phyloP scores from a whole-genome alignment of 768 basidiomycete genomes.

The Xanthoconium purpureum region DNA sequence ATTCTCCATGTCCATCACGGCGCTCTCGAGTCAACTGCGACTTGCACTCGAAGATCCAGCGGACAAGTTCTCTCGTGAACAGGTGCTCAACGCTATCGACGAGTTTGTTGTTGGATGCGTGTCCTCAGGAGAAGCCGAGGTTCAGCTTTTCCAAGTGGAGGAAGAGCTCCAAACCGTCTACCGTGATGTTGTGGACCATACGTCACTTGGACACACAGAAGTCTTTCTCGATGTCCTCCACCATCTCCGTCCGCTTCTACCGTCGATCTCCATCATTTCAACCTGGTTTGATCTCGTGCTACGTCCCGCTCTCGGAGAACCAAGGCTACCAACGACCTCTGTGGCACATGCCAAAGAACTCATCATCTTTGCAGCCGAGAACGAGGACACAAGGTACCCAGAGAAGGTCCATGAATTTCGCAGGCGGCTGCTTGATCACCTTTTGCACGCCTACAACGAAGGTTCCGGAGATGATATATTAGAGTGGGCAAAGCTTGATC shows the following conservation, averaged over 20 bases:
- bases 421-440: constrained; percentile 64
- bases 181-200: constrained; percentile 62
- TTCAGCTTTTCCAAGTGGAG: constrained; percentile 50
- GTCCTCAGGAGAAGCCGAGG: constrained; percentile 45
- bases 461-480: constrained; percentile 68
- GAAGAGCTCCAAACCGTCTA: constrained; percentile 65
- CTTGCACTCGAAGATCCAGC: constrained; percentile 52
- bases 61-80: constrained; percentile 49
- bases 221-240: constrained; percentile 64
- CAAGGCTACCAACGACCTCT: constrained; percentile 56
- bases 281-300: constrained; percentile 81
- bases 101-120: constrained; percentile 51
- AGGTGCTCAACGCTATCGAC: constrained; percentile 50
- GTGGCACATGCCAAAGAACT: constrained; percentile 70
- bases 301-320: constrained; percentile 74
- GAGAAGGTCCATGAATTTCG: constrained; percentile 65
- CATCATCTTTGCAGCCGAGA: constrained; percentile 57
- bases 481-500: constrained; percentile 69
- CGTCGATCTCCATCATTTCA: constrained; percentile 65
- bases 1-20: constrained; percentile 34
- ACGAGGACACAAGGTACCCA: constrained; percentile 39
- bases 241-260: constrained; percentile 58
- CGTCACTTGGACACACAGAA: constrained; percentile 58
- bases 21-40: constrained; percentile 52
- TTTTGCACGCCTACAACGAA: constrained; percentile 75